Percentiles rank a stretch among this genome's conserved stretches.
Evolutionary conservation across 2,329 filamentous ascomycete species (phyloP).

Genomic region (Aspergillus versicolor): DNA sequence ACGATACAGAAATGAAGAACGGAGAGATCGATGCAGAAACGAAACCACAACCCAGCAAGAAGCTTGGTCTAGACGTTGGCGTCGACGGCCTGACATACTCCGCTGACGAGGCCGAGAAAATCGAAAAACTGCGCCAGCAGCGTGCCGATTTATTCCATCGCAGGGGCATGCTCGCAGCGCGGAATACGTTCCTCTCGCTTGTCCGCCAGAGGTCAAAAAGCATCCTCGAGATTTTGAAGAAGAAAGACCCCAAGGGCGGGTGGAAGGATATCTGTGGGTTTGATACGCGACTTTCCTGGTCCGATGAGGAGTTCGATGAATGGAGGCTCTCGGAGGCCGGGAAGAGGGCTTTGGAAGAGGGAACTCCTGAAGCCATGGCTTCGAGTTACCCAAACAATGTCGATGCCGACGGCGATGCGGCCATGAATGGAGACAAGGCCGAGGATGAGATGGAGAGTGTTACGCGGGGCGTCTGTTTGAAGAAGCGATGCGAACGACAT

Average conservation of each 20-base stretch:
- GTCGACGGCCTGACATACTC: conserved; percentile 35
- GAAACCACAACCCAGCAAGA: conserved; percentile 23
- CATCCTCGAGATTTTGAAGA: conserved; percentile 45
- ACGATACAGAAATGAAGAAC: not conserved
- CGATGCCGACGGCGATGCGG: conserved; percentile 35
- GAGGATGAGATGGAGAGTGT: conserved; percentile 32
- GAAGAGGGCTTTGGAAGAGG: conserved; percentile 40
- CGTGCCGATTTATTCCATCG: conserved; percentile 36
- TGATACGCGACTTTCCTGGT: conserved; percentile 48
- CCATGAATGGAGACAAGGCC: conserved; percentile 33
- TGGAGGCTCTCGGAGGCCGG: conserved; percentile 44
- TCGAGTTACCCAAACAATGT: conserved; percentile 22
- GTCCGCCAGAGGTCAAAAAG: conserved; percentile 43
- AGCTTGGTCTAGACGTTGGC: conserved; percentile 31
- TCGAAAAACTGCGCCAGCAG: conserved; percentile 37
- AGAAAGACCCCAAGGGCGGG: conserved; percentile 44
- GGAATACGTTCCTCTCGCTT: conserved; percentile 43
- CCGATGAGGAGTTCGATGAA: conserved; percentile 48
- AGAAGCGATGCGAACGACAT: conserved; percentile 50
- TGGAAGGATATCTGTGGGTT: conserved; percentile 52
- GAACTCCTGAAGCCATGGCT: conserved; percentile 33
- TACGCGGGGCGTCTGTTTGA: conserved; percentile 45
- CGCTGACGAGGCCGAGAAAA: conserved; percentile 36
- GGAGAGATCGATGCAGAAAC: not conserved
- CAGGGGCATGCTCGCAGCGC: conserved; percentile 41